Percentiles rank a stretch among this genome's conserved stretches.
These are phyloP conservation scores for Pascua guehoae DNA, from an alignment of 1,284 basidiomycete species.

Conservation along the genomic window DNA sequence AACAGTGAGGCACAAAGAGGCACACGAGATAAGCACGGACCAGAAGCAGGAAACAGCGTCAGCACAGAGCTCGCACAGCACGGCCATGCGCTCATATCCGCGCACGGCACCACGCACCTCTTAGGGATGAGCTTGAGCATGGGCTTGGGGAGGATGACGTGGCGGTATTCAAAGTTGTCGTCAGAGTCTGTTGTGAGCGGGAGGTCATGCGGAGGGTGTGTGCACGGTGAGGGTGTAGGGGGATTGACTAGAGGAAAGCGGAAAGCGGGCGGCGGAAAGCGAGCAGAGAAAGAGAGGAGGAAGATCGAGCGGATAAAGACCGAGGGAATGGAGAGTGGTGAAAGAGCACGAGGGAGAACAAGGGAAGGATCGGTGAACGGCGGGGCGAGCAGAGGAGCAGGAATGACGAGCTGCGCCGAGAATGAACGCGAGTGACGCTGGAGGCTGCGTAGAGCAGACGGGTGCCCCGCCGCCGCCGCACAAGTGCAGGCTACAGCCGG, in stretches of 20 bases:
- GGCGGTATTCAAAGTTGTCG: slow-evolving; percentile 66
- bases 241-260: neutral
- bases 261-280: too few relatives aligned
- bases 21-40: too few relatives aligned
- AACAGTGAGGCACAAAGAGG: neutral
- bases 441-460: too few relatives aligned
- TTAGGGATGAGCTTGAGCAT: slow-evolving; percentile 84
- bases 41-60: neutral
- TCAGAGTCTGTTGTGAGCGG: slow-evolving; percentile 49
- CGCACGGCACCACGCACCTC: slow-evolving; percentile 55
- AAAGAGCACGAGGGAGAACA: too few relatives aligned
- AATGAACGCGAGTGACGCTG: too few relatives aligned
- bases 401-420: too few relatives aligned
- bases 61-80: neutral
- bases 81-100: neutral
- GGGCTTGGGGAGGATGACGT: slow-evolving; percentile 85
- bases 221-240: too few relatives aligned
- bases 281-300: too few relatives aligned
- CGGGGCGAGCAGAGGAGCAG: too few relatives aligned
- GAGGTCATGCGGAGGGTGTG: neutral
- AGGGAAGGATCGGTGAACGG: too few relatives aligned
- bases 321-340: neutral
- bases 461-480: too few relatives aligned
- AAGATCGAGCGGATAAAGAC: neutral
- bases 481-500: too few relatives aligned